Base-by-base conservation (phyloP, 352 stramenopile genomes). In the Pythium inflatum region DNA sequence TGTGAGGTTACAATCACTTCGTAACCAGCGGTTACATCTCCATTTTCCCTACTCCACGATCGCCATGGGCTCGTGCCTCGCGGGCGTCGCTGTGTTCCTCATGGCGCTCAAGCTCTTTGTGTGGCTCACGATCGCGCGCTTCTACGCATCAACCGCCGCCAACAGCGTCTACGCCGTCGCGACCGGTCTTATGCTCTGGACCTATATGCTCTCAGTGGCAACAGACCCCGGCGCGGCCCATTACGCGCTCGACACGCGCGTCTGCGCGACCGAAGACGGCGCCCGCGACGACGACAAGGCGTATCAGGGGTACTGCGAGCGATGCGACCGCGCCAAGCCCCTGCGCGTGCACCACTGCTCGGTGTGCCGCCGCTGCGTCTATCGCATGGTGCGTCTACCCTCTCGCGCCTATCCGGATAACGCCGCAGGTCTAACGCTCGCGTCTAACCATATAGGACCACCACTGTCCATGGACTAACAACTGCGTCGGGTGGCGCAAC, bases 261-360 rank as follows among this genome's bases (percentile, higher is more conserved):
- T 74, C 28, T 34, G 60, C 25, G 46, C 31, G 5, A 41, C 41
- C 11, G 63, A 71, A 20, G 65, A 76, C 7, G 64, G 56, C 27
- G 72, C n/a, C n/a, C n/a, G n/a, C n/a, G n/a, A n/a, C n/a, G n/a
- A n/a, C n/a, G n/a, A n/a, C n/a, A n/a, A n/a, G n/a, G n/a, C n/a
- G n/a, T n/a, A 96, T 61, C 87, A 94, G 53, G 82, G 82, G 70
- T 96, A 93, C 74, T 95, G 88, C 57, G 87, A 94, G 67, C 81
- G 78, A 48, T 95, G 88, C 67, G 83, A 94, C 70, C 54, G 63
- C 18, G 57, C 77, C 38, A 96, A 96, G 71, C 72, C 79, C 1
- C 41, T 67, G 5, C 56, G 70, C 25, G 85, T 91, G 6, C 87
- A 96, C 68, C 88, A 96, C 70, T 96, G 88, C 77, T 94, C 87